A percentile compares a stretch with the other conserved stretches of the same genome.
phyloP scores from a whole-genome alignment of 345 rosid species.

The Pugionium dolabratum region DNA sequence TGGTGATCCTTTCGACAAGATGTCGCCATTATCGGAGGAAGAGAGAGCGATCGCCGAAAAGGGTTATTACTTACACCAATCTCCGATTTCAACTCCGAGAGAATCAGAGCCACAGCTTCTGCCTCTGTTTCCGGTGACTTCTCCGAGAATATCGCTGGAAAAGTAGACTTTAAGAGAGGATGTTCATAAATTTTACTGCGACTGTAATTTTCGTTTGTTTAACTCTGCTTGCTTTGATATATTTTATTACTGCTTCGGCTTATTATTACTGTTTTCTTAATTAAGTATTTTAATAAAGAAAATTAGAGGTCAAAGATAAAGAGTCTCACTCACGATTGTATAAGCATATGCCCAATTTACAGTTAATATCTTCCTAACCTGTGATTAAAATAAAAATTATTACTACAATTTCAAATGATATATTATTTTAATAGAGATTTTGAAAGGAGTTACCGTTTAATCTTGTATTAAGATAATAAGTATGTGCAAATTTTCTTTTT shows the following conservation, averaged over 20 bases:
- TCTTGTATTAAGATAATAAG: slow-evolving; percentile 13
- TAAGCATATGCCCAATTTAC: no score
- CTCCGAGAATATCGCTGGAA: slow-evolving; percentile 60
- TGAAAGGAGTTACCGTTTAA: slow-evolving; percentile 7
- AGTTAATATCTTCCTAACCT: no score
- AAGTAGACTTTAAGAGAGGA: slow-evolving; percentile 12
- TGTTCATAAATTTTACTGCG: slow-evolving; percentile 27
- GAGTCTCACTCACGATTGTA: background rate
- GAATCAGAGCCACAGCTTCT: slow-evolving; percentile 89
- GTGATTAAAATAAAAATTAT: no score
- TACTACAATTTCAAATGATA: no score
- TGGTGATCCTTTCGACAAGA: slow-evolving; percentile 62
- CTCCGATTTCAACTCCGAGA: slow-evolving; percentile 85
- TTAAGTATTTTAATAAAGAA: slow-evolving; percentile 1
- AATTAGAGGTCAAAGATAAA: background rate
- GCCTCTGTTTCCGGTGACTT: slow-evolving; percentile 83
- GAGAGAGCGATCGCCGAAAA: slow-evolving; percentile 84
- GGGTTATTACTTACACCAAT: slow-evolving; percentile 82
- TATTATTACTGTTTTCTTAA: slow-evolving; percentile 5
- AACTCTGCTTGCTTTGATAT: slow-evolving; percentile 16
- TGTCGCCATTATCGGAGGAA: slow-evolving; percentile 78
- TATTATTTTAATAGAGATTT: background rate
- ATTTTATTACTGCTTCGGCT: background rate
- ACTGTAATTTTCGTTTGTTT: slow-evolving; percentile 15
- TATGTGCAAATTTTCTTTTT: background rate